Conservation (phyloP, 352 stramenopile genomes). For the Paralagenidium karlingii region DNA sequence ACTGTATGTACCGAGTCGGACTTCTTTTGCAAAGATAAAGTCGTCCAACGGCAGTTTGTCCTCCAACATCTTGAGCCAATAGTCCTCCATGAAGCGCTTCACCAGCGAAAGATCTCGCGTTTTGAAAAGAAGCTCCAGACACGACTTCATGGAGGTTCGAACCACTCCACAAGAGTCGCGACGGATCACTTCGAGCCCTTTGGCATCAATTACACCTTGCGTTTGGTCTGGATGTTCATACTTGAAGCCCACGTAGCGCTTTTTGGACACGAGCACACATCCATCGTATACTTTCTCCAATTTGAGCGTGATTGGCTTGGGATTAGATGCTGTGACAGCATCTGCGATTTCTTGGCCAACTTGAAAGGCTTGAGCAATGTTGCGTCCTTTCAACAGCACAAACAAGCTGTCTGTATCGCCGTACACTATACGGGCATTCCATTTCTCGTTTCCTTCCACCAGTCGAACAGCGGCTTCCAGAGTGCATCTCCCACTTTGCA, state of each 20-base stretch:
- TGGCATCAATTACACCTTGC: slow-evolving; percentile 65
- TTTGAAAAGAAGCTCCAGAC: slow-evolving; percentile 48
- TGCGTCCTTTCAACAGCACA: slow-evolving; percentile 90
- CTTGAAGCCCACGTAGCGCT: slow-evolving; percentile 87
- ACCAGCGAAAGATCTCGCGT: slow-evolving; percentile 60
- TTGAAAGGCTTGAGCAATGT: slow-evolving; percentile 88
- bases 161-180: slow-evolving; percentile 88
- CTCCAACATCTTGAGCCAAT: slow-evolving; percentile 59
- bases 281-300: slow-evolving; percentile 90
- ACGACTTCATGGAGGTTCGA: slow-evolving; percentile 48
- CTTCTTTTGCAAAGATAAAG: slow-evolving; percentile 80
- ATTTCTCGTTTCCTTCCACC: slow-evolving; percentile 74
- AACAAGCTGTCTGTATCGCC: slow-evolving; percentile 99
- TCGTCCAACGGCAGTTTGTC: slow-evolving; percentile 48
- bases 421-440: slow-evolving; percentile 90
- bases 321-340: slow-evolving; percentile 74
- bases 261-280: slow-evolving; percentile 91
- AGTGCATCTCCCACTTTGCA: slow-evolving; percentile 87
- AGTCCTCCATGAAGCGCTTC: slow-evolving; percentile 42
- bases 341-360: slow-evolving; percentile 88
- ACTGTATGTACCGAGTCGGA: slow-evolving; percentile 73
- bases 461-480: slow-evolving; percentile 90
- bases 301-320: slow-evolving; percentile 76
- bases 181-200: slow-evolving; percentile 89
- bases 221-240: slow-evolving; percentile 53